phyloP scores from a whole-genome alignment of 192 early-diverging fungal species.

The Coemansia javaensis region DNA sequence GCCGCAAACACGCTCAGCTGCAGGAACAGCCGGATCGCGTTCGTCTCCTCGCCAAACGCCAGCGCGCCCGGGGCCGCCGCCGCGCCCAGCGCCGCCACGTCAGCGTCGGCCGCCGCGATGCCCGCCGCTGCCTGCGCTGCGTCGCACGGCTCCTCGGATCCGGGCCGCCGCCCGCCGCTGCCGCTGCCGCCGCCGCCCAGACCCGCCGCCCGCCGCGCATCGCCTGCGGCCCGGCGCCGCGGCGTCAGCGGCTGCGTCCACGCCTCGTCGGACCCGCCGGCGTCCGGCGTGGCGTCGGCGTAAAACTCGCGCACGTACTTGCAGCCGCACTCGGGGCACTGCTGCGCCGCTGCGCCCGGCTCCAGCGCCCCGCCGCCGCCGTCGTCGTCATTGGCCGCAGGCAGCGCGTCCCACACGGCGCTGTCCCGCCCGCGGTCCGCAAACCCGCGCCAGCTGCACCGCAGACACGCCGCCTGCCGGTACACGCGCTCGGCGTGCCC shows the following conservation, averaged over 20 bases:
- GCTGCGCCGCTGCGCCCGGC: slow-evolving; percentile 7
- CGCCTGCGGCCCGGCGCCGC: slow-evolving; percentile 7
- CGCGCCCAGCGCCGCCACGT: not conserved
- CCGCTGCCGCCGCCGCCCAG: not conserved
- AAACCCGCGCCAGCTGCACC: slow-evolving; percentile 41
- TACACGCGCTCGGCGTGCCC: too few relatives aligned
- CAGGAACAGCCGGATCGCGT: slow-evolving; percentile 38
- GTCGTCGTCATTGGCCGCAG: too few relatives aligned
- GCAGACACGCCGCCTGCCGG: slow-evolving; percentile 29
- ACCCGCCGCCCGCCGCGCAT: not conserved
- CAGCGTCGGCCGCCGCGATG: not conserved
- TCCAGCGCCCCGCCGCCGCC: not conserved
- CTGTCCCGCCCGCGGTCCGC: slow-evolving; percentile 37
- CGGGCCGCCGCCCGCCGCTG: too few relatives aligned
- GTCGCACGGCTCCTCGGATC: too few relatives aligned
- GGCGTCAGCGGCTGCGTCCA: slow-evolving; percentile 10
- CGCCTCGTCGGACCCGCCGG: not conserved
- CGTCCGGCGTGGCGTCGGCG: not conserved
- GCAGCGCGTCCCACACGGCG: slow-evolving; percentile 12
- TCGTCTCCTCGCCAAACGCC: slow-evolving; percentile 35
- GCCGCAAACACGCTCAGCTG: slow-evolving; percentile 41
- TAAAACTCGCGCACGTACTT: slow-evolving; percentile 49
- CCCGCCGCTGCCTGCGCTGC: slow-evolving; percentile 3
- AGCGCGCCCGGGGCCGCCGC: slow-evolving; percentile 1
- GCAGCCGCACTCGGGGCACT: slow-evolving; percentile 37